These are phyloP conservation scores for Sarcocystis neurona DNA, from an alignment of 169 alveolate genomes.

Conservation along the genomic window DNA sequence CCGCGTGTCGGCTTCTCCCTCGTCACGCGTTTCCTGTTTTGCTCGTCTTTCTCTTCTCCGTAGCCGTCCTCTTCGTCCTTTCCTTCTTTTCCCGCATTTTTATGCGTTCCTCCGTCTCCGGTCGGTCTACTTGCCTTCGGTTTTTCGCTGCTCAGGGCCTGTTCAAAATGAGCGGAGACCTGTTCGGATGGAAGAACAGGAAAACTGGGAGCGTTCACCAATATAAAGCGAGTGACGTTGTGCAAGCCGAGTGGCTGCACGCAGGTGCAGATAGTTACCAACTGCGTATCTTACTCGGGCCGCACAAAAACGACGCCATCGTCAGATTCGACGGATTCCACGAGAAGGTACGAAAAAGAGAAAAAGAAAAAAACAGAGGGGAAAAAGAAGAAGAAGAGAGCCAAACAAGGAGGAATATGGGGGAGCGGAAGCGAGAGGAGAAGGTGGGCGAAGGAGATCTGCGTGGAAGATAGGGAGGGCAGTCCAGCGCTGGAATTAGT, in stretches of 20 bases:
- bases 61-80: too few species aligned
- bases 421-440: slow-evolving; percentile 4
- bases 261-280: slow-evolving; percentile 78
- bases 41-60: not conserved
- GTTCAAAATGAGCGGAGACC: slow-evolving; percentile 86
- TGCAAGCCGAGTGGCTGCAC: slow-evolving; percentile 78
- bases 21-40: not conserved
- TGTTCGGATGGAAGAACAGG: slow-evolving; percentile 90
- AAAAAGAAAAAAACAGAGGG: not conserved
- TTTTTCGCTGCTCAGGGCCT: slow-evolving; percentile 75
- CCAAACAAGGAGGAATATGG: not conserved
- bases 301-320: slow-evolving; percentile 72
- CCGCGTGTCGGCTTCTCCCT: too few species aligned
- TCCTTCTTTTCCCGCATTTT: not conserved
- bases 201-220: slow-evolving; percentile 88
- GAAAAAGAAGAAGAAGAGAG: not conserved
- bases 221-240: slow-evolving; percentile 82
- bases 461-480: too few species aligned
- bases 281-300: slow-evolving; percentile 75
- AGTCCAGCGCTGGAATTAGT: too few species aligned
- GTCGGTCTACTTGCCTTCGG: not conserved
- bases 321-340: slow-evolving; percentile 76
- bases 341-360: slow-evolving; percentile 70
- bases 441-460: not conserved
- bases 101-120: not conserved